Evolutionary conservation across 1,139 yeast genomes (phyloP).

Genomic region (Yamadazyma blattariae): DNA sequence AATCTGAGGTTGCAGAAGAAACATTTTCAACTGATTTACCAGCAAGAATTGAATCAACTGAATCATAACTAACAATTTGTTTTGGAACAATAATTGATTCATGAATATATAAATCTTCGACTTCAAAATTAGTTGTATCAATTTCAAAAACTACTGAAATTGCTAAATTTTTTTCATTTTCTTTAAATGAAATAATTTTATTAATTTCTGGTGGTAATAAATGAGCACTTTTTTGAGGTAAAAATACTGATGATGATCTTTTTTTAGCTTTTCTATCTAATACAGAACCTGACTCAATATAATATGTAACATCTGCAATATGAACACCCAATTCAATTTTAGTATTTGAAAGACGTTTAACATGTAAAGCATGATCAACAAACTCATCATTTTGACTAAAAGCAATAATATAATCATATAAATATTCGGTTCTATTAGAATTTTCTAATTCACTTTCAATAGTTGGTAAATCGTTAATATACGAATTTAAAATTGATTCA

Average conservation of each 20-base stretch:
- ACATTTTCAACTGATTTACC: conserved; percentile 30
- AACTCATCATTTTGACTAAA: conserved; percentile 58
- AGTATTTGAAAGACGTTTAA: conserved; percentile 55
- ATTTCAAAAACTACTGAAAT: conserved; percentile 82
- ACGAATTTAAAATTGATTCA: conserved; percentile 11
- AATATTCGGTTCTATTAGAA: conserved; percentile 53
- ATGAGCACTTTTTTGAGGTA: conserved; percentile 75
- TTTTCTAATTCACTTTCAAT: conserved; percentile 33
- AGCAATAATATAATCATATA: conserved; percentile 63
- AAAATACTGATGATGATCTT: conserved; percentile 83
- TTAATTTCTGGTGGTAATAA: conserved; percentile 69
- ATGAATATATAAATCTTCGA: conserved; percentile 75
- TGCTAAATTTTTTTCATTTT: conserved; percentile 61
- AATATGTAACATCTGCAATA: conserved; percentile 74
- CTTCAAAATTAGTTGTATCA: conserved; percentile 69
- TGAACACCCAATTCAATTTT: conserved; percentile 78
- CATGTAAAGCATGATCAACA: conserved; percentile 79
- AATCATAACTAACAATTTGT: conserved; percentile 48
- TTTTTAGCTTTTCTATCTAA: conserved; percentile 89
- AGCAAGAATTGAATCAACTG: conserved; percentile 49
- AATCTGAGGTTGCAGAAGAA: conserved; percentile 63
- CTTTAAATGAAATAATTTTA: conserved; percentile 59
- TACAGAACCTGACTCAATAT: conserved; percentile 65
- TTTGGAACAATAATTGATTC: conserved; percentile 70
- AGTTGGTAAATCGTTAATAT: conserved; percentile 34